Base-by-base conservation (phyloP, 345 rosid species). In the Populus pruinosa region DNA sequence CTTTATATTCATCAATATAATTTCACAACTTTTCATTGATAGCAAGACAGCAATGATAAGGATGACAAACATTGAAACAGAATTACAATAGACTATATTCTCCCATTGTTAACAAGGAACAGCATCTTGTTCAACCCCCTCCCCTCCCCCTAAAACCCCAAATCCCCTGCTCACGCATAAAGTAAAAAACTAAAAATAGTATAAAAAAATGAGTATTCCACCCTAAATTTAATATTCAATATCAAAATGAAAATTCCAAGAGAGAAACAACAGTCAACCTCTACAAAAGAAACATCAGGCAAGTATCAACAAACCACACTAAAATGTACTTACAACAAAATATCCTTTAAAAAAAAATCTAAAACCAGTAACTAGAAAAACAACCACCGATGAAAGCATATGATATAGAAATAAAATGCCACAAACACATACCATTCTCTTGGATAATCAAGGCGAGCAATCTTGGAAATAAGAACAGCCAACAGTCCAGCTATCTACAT, bases 381-480 rank as follows among this genome's bases (percentile, higher is more conserved):
- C 6, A 43, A 6, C 25, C 14, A 7, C 29, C 59, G 64, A 18
- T 33, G 10, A 70, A 77, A 56, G 38, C 20, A 49, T 49, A 47
- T 39, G n/a, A 5, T 68, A 67, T 50, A 47, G 14, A 67, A 31
- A 72, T 43, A 64, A 18, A 38, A 50, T 17, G 25, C 21, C 63
- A 12, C 29, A 53, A 74, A 78, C 29, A 49, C 35, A 14, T 84
- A 89, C 97, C 97, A 96, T 82, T 96, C 99, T 83, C 86, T 90
- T 21, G 98, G 99, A 91, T 96, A 96, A 86, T 96, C 99, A 72
- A 93, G 87, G 59, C 97, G 99, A 65, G 97, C 95, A 83, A 93
- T 92, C 84, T 89, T 93, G 49, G 99, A 93, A 74, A 93, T 83
- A 59, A 93, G 92, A 73, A 96, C 98, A 70, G 98, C 94, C 81